Base-by-base conservation (phyloP, 1,284 basidiomycete species). In the Tremellales sp. region DNA sequence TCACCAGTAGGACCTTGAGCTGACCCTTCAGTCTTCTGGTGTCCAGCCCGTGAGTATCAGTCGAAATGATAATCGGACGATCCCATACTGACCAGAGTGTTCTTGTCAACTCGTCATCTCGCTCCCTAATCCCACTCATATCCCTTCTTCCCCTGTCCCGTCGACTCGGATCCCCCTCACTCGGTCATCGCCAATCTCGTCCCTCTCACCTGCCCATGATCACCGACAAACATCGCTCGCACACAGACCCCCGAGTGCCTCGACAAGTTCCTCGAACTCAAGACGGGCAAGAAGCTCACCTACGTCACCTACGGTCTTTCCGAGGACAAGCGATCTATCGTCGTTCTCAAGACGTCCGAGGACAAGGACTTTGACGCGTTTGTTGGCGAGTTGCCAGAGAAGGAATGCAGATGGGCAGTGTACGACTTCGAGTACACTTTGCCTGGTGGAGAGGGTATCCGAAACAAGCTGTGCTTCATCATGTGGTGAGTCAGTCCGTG, bases 391-490 rank as follows among this genome's bases (percentile, higher is more conserved):
- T 79, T 98, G 42, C 91, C 92, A 1, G 81, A 84, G 68, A 60
- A 64, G 19, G 82, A 89, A 65, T 90, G 87, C 71, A 79, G 87
- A 74, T 98, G 86, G 83, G 93, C 87, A 26, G 82, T 97, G 41
- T 97, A 92, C 74, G 93, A 97, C 75, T 86, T 94, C 57, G 84
- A 89, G 69, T 97, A 80, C 68, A 82, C 87, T 77, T 82, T 82
- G 72, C 84, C 83, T 56, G 88, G 79, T 17, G 89, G 79, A 45
- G 80, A 78, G 56, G 88, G 87, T 53, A 85, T 82, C 76, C 82
- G 93, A 74, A 94, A 87, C 81, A 97, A 97, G 81, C 81, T 97
- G 61, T 78, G 79, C 65, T 97, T 97, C 73, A 73, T 83, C 75
- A 82, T 84, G 51, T 98, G 94, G 82, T 82, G 58, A 67, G 79